A percentile compares a stretch with the other conserved stretches of the same genome.
Evolutionary conservation across 164 flowering plant genomes (phyloP).

Genomic region (Chimonanthus praecox): DNA sequence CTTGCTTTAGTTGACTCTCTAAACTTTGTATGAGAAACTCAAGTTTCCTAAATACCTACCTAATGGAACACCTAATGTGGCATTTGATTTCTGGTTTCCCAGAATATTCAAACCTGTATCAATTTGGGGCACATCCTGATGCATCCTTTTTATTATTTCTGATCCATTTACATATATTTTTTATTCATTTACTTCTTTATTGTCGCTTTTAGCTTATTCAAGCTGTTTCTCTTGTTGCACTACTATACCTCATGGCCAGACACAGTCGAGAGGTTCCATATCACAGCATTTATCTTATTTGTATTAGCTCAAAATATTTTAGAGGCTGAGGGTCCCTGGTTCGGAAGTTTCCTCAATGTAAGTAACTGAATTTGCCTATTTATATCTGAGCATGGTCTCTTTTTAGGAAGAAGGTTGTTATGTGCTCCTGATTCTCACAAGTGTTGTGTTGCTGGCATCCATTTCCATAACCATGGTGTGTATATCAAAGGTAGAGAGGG

Average conservation of each 20-base stretch:
- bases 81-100: neutral
- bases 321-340: slow-evolving; percentile 99
- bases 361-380: slow-evolving; percentile 23
- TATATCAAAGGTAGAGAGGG: neutral
- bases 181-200: neutral
- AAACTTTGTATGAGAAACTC: neutral
- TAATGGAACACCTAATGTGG: neutral
- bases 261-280: slow-evolving; percentile 94
- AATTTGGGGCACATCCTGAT: neutral
- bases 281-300: slow-evolving; percentile 74
- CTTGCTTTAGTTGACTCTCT: too few species aligned
- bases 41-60: neutral
- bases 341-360: slow-evolving; percentile 70
- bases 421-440: neutral
- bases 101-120: neutral
- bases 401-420: neutral
- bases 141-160: too few species aligned
- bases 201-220: neutral
- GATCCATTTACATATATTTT: neutral
- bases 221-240: slow-evolving; percentile 1
- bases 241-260: slow-evolving; percentile 40
- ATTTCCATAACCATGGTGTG: neutral
- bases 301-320: slow-evolving; percentile 92
- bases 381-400: neutral
- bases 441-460: neutral